Percentiles rank a stretch among this genome's conserved stretches.
These are phyloP conservation scores for Dryas drummondii DNA, from an alignment of 306 rosid genomes.

Conservation along the genomic window DNA sequence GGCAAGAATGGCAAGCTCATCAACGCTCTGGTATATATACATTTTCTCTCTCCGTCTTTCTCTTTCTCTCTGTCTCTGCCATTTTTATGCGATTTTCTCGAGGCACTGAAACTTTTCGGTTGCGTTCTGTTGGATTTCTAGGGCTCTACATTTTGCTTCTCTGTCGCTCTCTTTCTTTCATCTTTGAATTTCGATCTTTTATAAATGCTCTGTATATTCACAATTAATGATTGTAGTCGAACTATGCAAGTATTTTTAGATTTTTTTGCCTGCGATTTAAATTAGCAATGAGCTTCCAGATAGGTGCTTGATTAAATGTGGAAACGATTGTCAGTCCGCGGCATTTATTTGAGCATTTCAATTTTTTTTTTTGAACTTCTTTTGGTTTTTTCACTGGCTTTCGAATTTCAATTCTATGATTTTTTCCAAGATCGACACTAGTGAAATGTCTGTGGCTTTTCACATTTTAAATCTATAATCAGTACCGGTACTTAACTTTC, in stretches of 20 bases:
- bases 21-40: slow-evolving; percentile 58
- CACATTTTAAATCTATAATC: not conserved
- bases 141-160: slow-evolving; percentile 10
- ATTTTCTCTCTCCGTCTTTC: not conserved
- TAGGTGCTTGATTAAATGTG: slow-evolving; percentile 46
- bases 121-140: not conserved
- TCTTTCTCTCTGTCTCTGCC: not conserved
- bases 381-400: not conserved
- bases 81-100: not conserved
- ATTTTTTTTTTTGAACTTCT: not conserved
- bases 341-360: slow-evolving; percentile 5
- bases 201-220: not conserved
- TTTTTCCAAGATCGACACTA: not conserved
- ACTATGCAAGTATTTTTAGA: not conserved
- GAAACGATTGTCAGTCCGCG: slow-evolving; percentile 8
- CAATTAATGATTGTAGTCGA: not conserved
- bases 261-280: slow-evolving; percentile 11
- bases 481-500: not conserved
- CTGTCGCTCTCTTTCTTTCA: slow-evolving; percentile 17
- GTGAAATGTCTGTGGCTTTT: not conserved
- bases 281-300: slow-evolving; percentile 18
- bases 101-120: not conserved
- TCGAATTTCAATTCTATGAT: not conserved
- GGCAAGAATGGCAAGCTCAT: slow-evolving; percentile 95
- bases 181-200: not conserved